Conservation (phyloP, 2,329 filamentous ascomycete species). For the Penicillium sp. region DNA sequence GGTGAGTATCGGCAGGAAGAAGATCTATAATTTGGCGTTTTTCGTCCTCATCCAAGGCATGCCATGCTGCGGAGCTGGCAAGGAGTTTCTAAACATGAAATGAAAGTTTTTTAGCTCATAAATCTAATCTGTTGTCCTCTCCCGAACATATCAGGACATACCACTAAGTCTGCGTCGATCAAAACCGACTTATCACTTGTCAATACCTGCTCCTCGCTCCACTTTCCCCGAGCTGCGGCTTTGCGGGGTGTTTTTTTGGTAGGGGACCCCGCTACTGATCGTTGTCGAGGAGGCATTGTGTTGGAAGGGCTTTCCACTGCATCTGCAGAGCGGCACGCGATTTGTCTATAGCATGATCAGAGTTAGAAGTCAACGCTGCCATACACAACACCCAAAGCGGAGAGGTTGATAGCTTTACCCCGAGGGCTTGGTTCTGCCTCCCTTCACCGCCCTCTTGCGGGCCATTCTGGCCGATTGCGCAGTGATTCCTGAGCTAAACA, state of each 20-base stretch:
- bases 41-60: slow-evolving; percentile 42
- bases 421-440: slow-evolving; percentile 28
- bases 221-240: slow-evolving; percentile 35
- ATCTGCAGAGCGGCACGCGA: slow-evolving; percentile 23
- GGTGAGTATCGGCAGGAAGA: slow-evolving; percentile 46
- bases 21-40: slow-evolving; percentile 42
- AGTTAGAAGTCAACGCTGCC: not conserved
- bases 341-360: slow-evolving; percentile 25
- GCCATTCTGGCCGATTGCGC: slow-evolving; percentile 7
- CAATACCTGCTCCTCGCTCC: slow-evolving; percentile 40
- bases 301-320: slow-evolving; percentile 22
- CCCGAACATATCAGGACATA: slow-evolving; percentile 14
- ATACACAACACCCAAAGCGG: not conserved
- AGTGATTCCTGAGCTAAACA: slow-evolving; percentile 22
- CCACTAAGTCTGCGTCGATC: slow-evolving; percentile 40
- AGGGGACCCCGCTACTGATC: slow-evolving; percentile 21
- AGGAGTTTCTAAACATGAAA: slow-evolving; percentile 38
- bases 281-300: slow-evolving; percentile 29
- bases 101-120: not conserved
- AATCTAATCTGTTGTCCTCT: not conserved
- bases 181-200: slow-evolving; percentile 41
- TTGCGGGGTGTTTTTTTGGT: slow-evolving; percentile 35
- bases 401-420: slow-evolving; percentile 20
- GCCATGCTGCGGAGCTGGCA: slow-evolving; percentile 42
- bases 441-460: slow-evolving; percentile 38